Percentiles rank a stretch among this genome's conserved stretches.
Evolutionary conservation across 257 asterid genomes (phyloP).

Genomic region (Solanum dulcamara): DNA sequence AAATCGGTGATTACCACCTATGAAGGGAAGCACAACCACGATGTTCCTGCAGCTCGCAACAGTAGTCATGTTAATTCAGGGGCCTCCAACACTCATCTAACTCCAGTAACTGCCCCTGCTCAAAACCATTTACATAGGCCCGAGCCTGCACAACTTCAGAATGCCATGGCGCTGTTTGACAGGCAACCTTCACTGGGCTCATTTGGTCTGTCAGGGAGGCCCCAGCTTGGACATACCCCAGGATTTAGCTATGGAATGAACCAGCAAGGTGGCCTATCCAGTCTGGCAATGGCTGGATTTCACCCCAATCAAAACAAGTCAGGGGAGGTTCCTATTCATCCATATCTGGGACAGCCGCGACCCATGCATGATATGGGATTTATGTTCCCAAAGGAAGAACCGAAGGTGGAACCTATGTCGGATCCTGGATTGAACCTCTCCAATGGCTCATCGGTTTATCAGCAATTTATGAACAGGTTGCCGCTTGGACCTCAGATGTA

Average conservation of each 20-base stretch:
- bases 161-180: conserved; percentile 27
- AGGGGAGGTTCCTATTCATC: conserved; percentile 22
- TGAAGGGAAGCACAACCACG: conserved; percentile 85
- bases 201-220: conserved; percentile 27
- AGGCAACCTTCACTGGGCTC: conserved; percentile 30
- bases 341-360: conserved; percentile 32
- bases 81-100: conserved; percentile 3
- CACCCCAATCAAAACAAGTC: conserved; percentile 33
- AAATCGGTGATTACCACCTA: conserved; percentile 74
- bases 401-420: conserved; percentile 34
- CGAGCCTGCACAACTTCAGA: conserved; percentile 43
- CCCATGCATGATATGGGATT: conserved; percentile 23
- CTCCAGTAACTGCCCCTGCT: conserved; percentile 16
- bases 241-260: conserved; percentile 42
- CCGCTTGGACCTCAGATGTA: conserved; percentile 65
- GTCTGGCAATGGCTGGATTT: conserved; percentile 29
- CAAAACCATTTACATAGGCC: conserved; percentile 33
- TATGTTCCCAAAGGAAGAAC: conserved; percentile 49
- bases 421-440: conserved; percentile 36
- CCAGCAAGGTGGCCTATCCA: conserved; percentile 33
- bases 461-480: conserved; percentile 52
- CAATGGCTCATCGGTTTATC: conserved; percentile 35
- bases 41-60: conserved; percentile 79
- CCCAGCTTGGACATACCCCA: conserved; percentile 34
- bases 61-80: conserved; percentile 43